Evolutionary conservation across 768 basidiomycete species (phyloP).

Genomic region (Boletus eberwhitei): DNA sequence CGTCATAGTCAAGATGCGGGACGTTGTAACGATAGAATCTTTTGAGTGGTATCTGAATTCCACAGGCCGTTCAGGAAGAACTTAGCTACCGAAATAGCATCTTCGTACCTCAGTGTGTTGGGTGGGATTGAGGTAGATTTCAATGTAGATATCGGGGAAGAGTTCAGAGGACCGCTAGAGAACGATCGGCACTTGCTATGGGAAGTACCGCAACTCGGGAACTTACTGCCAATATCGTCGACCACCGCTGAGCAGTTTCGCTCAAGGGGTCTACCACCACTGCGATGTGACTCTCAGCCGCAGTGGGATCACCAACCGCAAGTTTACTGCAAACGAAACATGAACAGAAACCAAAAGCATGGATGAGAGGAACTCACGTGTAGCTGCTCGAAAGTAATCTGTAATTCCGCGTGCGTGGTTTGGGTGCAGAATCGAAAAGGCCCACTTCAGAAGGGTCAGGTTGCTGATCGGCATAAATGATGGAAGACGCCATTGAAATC

Average conservation of each 20-base stretch:
- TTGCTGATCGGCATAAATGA: constrained; percentile 66
- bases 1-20: constrained; percentile 58
- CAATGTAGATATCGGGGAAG: constrained; percentile 62
- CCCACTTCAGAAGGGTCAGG: constrained; percentile 73
- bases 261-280: constrained; percentile 83
- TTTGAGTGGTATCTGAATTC: constrained; percentile 76
- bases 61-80: background rate
- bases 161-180: constrained; percentile 32
- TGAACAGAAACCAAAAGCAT: background rate
- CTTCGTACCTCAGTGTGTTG: constrained; percentile 60
- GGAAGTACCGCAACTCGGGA: background rate
- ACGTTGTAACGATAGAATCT: constrained; percentile 84
- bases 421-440: constrained; percentile 62
- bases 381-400: constrained; percentile 54
- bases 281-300: constrained; percentile 66
- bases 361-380: constrained; percentile 48
- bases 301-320: constrained; percentile 60
- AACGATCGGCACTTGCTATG: background rate
- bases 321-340: constrained; percentile 50
- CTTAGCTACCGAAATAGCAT: background rate
- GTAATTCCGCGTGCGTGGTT: constrained; percentile 61
- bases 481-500: constrained; percentile 63
- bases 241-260: constrained; percentile 83
- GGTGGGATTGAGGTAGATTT: constrained; percentile 78
- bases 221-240: constrained; percentile 68